Percentiles rank a stretch among this genome's conserved stretches.
Conservation (phyloP, 352 stramenopile species). For the Globisporangium viniferum region DNA sequence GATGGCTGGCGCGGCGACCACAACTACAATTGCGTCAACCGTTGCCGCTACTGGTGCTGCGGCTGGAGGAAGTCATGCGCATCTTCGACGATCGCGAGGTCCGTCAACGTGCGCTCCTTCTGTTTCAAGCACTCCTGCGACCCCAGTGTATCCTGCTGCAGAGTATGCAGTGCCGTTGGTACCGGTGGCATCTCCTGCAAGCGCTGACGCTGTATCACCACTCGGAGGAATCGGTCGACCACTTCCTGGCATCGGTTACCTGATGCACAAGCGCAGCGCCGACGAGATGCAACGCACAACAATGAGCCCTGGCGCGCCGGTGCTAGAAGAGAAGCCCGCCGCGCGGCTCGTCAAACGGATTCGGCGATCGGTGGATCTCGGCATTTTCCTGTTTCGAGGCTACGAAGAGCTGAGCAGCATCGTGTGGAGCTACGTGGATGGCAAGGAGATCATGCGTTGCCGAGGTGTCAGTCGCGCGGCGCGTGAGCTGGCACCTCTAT, state of each 20-base stretch:
- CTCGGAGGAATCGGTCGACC: conserved; percentile 11
- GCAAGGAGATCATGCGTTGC: conserved; percentile 72
- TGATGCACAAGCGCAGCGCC: conserved; percentile 37
- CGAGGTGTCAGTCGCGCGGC: conserved; percentile 52
- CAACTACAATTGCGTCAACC: background rate
- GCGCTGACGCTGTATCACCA: background rate
- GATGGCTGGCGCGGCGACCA: background rate
- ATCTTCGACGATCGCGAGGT: conserved; percentile 1
- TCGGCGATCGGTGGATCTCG: conserved; percentile 24
- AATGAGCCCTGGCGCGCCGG: conserved; percentile 18
- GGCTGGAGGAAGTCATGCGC: background rate
- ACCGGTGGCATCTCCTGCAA: background rate
- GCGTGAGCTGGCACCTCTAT: conserved; percentile 38
- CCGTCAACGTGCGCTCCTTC: background rate
- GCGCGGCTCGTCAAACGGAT: conserved; percentile 13
- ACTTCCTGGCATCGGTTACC: conserved; percentile 30
- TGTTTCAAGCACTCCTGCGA: background rate
- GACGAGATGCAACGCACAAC: conserved; percentile 38
- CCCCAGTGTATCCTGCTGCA: background rate
- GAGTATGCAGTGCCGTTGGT: background rate
- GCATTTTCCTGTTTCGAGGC: conserved; percentile 54
- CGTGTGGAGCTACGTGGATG: conserved; percentile 78
- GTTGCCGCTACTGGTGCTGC: background rate
- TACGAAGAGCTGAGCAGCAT: conserved; percentile 68
- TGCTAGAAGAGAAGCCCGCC: conserved; percentile 20